phyloP scores from a whole-genome alignment of 768 basidiomycete genomes.

The Leucosporidium scottii region DNA sequence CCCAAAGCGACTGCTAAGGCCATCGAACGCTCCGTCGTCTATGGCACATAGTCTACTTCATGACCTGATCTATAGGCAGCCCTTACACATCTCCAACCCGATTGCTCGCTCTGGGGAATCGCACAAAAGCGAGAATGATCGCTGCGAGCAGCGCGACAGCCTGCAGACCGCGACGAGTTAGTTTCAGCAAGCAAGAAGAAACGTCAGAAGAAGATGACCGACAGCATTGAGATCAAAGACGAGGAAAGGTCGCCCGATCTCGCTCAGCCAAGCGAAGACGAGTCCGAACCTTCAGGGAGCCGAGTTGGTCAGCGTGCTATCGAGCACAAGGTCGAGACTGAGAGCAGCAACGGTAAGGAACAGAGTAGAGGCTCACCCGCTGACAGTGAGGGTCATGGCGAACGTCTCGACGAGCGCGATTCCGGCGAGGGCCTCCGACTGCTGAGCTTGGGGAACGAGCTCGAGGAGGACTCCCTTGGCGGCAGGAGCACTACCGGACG shows the following conservation, averaged over 20 bases:
- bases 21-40: too few species aligned
- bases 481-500: conserved; percentile 40
- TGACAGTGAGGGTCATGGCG: conserved; percentile 35
- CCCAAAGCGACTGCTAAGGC: too few species aligned
- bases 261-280: conserved; percentile 34
- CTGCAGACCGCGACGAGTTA: conserved; percentile 3
- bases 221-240: conserved; percentile 39
- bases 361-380: conserved; percentile 13
- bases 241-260: conserved; percentile 32
- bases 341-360: too few species aligned
- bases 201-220: conserved; percentile 17
- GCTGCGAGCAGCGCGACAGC: conserved; percentile 34
- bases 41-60: too few species aligned
- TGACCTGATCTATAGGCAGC: too few species aligned
- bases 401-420: conserved; percentile 16
- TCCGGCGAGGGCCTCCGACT: background rate
- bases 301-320: too few species aligned
- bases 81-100: too few species aligned
- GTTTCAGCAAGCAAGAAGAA: background rate
- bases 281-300: conserved; percentile 2
- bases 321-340: too few species aligned
- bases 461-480: conserved; percentile 42
- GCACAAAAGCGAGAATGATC: conserved; percentile 32
- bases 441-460: conserved; percentile 29
- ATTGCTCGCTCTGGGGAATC: conserved; percentile 22